These are phyloP conservation scores for Lichenothelia convexa DNA, from an alignment of 495 filamentous ascomycete species.

Conservation along the genomic window DNA sequence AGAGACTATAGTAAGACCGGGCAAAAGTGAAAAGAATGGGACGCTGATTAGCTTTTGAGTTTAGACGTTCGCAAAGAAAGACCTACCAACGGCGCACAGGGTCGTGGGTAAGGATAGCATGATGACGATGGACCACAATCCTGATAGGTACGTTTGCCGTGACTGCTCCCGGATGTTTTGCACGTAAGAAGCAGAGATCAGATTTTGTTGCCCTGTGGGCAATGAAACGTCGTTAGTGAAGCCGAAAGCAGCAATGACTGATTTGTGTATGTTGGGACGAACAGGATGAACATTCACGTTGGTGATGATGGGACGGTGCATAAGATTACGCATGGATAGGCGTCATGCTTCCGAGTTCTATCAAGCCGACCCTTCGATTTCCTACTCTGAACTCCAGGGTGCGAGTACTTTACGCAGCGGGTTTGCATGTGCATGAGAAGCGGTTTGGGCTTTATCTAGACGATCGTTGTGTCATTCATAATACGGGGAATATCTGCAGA, in stretches of 20 bases:
- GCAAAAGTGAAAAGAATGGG: neutral
- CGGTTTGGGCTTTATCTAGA: neutral
- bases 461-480: too few species aligned
- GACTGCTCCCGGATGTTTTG: too few species aligned
- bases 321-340: conserved; percentile 15
- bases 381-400: too few species aligned
- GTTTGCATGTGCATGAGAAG: neutral
- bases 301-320: conserved; percentile 12
- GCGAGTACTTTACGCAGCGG: neutral
- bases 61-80: conserved; percentile 17
- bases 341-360: neutral
- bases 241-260: neutral
- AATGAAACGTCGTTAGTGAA: too few species aligned
- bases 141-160: conserved; percentile 11
- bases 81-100: conserved; percentile 13
- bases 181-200: too few species aligned
- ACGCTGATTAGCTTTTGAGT: neutral
- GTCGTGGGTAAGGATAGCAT: conserved; percentile 16
- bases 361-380: too few species aligned
- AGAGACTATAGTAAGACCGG: neutral
- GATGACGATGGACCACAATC: conserved; percentile 17
- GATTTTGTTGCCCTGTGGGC: too few species aligned
- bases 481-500: too few species aligned
- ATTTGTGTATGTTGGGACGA: neutral
- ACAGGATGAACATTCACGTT: conserved; percentile 15